phyloP scores from a whole-genome alignment of 768 basidiomycete genomes.

The Kwoniella dejecticola region DNA sequence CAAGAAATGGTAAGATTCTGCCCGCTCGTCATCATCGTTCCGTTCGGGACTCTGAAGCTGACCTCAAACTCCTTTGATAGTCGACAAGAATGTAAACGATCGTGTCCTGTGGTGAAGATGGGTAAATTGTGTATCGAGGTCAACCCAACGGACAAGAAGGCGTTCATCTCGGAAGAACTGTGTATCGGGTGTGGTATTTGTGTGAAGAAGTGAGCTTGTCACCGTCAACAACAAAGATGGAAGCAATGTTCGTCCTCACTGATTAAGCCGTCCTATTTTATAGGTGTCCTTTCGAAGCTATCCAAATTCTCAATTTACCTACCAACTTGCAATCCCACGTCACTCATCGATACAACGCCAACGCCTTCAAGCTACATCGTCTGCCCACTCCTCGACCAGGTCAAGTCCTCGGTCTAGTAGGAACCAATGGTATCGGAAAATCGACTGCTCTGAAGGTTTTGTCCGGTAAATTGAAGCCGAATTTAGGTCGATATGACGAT shows the following conservation, averaged over 20 bases:
- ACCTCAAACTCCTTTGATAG: conserved; percentile 24
- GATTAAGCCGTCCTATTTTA: neutral
- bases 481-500: conserved; percentile 94
- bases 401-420: conserved; percentile 97
- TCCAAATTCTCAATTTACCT: conserved; percentile 96
- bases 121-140: conserved; percentile 99
- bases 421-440: conserved; percentile 99
- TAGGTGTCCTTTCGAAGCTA: conserved; percentile 99
- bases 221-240: too few species aligned
- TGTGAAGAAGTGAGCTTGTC: conserved; percentile 83
- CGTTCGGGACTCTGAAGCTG: neutral
- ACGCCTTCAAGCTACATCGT: conserved; percentile 97
- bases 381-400: conserved; percentile 95
- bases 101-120: conserved; percentile 98
- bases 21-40: neutral
- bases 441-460: conserved; percentile 95
- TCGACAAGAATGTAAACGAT: conserved; percentile 96
- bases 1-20: conserved; percentile 62
- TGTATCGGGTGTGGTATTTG: conserved; percentile 99
- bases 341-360: conserved; percentile 96
- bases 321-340: conserved; percentile 95
- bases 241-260: neutral
- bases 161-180: conserved; percentile 97
- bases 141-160: conserved; percentile 91
- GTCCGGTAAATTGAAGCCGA: conserved; percentile 96